Conservation (phyloP, 1,139 yeast genomes). For the Candida sp. region DNA sequence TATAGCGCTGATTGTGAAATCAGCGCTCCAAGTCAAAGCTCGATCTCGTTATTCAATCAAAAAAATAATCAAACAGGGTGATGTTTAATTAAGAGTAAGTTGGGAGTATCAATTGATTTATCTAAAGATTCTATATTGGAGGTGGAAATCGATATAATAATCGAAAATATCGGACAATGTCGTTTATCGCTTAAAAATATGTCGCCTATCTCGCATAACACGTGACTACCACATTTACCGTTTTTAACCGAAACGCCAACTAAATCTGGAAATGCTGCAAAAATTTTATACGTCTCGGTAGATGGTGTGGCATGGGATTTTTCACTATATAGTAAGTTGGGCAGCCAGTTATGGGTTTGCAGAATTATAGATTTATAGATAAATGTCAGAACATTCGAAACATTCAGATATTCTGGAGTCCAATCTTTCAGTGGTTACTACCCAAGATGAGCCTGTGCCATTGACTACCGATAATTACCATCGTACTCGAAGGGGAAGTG, state of each 20-base stretch:
- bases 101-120: no score
- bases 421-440: not conserved
- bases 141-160: no score
- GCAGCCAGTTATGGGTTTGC: not conserved
- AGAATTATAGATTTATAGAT: not conserved
- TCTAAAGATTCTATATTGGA: no score
- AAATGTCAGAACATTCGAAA: not conserved
- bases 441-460: slow-evolving; percentile 11
- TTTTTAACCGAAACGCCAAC: not conserved
- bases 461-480: slow-evolving; percentile 11
- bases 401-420: not conserved
- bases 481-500: slow-evolving; percentile 4
- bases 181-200: not conserved
- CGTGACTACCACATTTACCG: not conserved
- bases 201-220: not conserved
- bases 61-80: no score
- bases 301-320: not conserved
- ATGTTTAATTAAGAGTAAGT: no score
- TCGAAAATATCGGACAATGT: no score
- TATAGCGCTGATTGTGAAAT: no score
- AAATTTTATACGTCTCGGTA: not conserved
- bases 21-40: no score
- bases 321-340: not conserved
- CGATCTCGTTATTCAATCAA: no score
- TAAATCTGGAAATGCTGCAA: slow-evolving; percentile 1